Conservation (phyloP, 2,329 filamentous ascomycete species). For the Chrysoporthe puriensis region DNA sequence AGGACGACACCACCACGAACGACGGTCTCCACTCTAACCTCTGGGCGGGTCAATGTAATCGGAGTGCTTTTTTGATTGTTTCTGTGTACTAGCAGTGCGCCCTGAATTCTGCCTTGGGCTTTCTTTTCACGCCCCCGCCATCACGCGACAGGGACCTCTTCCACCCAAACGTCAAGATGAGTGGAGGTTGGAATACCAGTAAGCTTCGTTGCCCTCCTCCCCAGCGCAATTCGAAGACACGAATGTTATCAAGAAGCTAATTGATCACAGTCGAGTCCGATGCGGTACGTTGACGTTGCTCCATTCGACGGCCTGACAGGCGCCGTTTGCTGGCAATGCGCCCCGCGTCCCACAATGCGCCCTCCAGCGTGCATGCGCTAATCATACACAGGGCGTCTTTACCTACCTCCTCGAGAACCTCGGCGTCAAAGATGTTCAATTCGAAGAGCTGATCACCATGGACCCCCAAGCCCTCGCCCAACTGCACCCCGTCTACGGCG, state of each 20-base stretch:
- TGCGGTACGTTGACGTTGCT: conserved; percentile 64
- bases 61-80: neutral
- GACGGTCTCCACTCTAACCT: neutral
- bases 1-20: neutral
- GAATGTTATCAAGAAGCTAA: neutral
- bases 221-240: neutral
- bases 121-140: neutral
- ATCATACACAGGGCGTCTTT: conserved; percentile 75
- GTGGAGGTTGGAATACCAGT: conserved; percentile 94
- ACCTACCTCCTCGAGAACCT: conserved; percentile 92
- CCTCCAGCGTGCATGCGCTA: conserved; percentile 35
- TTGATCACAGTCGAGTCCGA: conserved; percentile 76
- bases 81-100: neutral
- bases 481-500: conserved; percentile 83
- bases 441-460: conserved; percentile 91
- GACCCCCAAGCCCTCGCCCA: conserved; percentile 74
- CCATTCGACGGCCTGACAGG: conserved; percentile 33
- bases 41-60: neutral
- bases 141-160: neutral
- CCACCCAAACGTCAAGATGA: conserved; percentile 51
- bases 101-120: neutral
- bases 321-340: neutral
- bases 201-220: conserved; percentile 36
- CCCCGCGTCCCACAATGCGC: conserved; percentile 26
- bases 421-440: conserved; percentile 91